Evolutionary conservation across 257 asterid genomes (phyloP), one percentile per base, ranked within the genome.

Genomic region (Nicotiana benthamiana): DNA sequence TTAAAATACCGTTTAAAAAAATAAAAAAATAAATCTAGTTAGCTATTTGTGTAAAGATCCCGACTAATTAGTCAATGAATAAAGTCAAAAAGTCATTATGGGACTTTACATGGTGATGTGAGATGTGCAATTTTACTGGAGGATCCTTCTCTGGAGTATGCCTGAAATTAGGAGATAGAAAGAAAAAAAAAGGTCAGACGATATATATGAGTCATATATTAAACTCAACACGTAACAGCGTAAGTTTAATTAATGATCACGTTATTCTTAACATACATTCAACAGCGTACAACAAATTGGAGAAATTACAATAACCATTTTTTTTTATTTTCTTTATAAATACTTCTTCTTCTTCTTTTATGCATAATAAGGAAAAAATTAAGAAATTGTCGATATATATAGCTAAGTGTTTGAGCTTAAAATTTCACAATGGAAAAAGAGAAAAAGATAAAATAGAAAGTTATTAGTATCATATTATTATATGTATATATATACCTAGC

Each of bases 71-170:
- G 48, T 40, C 48, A 1, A 8, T 8, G 11, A 40, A 8, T 3
- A 40, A 40, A 40, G 11, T 40, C 48, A 30, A 62, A 51, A 46
- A 64, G 72, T 27, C 5, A 64, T 64, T 17, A 26, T n/a, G 36
- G 8, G 57, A 72, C 5, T 30, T 82, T 85, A 89, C 92, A 53
- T 89, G 76, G 17, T 75, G 72, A 22, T 79, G 48, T 17, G 13
- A 70, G 30, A 81, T 75, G 27, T 57, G 76, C 75, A 89, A 88
- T 84, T 82, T 84, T 40, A 89, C 85, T 3, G 89, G 85, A 22
- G 84, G 81, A 56, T 30, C 11, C 3, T 81, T 59, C 67, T 9
- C 56, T 62, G 75, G 70, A 63, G 36, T 36, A 4, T 26, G 20
- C 76, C 88, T 88, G 87, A 79, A 64, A 63, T 63, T 13, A 13